Evolutionary conservation across 306 rosid genomes (phyloP).

Genomic region (Sicyos baderoa): DNA sequence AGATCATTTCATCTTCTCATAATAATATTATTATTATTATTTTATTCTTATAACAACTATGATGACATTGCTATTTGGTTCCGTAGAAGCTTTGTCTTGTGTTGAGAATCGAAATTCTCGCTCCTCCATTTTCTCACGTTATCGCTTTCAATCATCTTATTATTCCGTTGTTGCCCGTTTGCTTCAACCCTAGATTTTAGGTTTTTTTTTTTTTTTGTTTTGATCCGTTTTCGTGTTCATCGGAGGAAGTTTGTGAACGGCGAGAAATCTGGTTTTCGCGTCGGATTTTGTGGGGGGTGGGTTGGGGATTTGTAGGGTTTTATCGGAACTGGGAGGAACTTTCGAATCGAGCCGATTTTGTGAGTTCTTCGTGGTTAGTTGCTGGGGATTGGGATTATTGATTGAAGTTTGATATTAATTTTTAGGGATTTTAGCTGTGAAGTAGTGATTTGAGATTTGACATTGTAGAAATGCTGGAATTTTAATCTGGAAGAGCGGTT

Average conservation of each 20-base stretch:
- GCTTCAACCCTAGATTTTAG: constrained; percentile 23
- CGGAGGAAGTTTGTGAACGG: background rate
- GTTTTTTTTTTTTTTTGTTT: constrained; percentile 17
- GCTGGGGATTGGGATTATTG: background rate
- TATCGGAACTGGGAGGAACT: constrained; percentile 13
- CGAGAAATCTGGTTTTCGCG: constrained; percentile 9
- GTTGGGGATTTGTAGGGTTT: constrained; percentile 23
- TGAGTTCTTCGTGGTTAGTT: background rate
- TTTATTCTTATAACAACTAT: constrained; percentile 19
- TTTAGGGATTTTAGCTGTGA: constrained; percentile 3
- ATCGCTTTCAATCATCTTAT: constrained; percentile 24
- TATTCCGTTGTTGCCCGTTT: background rate
- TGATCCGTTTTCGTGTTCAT: background rate
- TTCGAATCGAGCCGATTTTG: background rate
- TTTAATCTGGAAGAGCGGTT: background rate
- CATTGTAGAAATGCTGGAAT: background rate
- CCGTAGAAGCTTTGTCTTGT: constrained; percentile 41
- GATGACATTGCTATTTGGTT: constrained; percentile 26
- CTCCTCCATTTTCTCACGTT: constrained; percentile 46
- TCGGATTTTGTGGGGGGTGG: constrained; percentile 24
- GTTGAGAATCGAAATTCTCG: constrained; percentile 22
- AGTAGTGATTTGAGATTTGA: background rate
- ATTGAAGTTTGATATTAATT: background rate
- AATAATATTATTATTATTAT: background rate
- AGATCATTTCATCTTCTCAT: constrained; percentile 21